phyloP scores from a whole-genome alignment of 2,329 filamentous ascomycete species.

The Polychaeton citri region DNA sequence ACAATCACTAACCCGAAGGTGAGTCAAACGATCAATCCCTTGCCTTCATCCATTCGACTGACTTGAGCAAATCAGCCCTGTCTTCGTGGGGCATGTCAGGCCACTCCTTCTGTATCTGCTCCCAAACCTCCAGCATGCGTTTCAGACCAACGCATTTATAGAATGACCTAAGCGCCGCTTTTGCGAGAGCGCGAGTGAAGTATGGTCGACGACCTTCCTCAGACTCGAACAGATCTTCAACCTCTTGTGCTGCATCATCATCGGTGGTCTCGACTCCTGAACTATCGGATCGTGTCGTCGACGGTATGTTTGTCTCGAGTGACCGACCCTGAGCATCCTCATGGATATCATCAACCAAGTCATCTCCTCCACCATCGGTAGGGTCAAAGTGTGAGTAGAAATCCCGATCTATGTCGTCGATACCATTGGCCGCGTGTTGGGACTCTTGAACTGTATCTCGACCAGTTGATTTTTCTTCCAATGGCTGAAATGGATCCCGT shows the following conservation, averaged over 20 bases:
- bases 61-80: conserved; percentile 3
- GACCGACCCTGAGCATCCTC: no score
- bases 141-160: conserved; percentile 42
- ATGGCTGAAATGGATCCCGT: not conserved
- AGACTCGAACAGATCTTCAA: not conserved
- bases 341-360: not conserved
- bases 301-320: no score
- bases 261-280: not conserved
- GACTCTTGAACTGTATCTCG: not conserved
- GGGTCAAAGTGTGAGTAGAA: not conserved
- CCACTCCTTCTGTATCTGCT: conserved; percentile 29
- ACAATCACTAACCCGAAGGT: no score
- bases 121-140: conserved; percentile 42
- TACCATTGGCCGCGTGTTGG: not conserved
- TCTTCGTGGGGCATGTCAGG: conserved; percentile 21
- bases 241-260: not conserved
- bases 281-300: no score
- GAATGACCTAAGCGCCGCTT: conserved; percentile 52
- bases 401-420: not conserved
- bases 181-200: conserved; percentile 39
- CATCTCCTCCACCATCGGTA: not conserved
- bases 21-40: no score
- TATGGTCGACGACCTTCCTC: conserved; percentile 15
- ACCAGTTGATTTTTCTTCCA: not conserved
- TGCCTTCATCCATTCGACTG: conserved; percentile 5